These are phyloP conservation scores for Pyracantha coccinea DNA, from an alignment of 331 rosid species.

Conservation along the genomic window DNA sequence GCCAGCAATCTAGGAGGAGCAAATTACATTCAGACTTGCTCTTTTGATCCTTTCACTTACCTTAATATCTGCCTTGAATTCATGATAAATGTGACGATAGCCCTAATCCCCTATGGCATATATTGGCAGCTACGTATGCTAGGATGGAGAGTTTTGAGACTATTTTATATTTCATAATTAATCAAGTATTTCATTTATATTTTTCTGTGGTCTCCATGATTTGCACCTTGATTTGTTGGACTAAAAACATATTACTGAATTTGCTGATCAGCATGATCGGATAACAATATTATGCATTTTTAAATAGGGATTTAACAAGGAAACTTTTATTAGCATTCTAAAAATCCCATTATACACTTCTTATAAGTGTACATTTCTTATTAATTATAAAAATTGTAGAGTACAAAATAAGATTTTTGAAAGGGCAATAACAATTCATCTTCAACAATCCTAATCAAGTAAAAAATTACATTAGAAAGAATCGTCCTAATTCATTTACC, in stretches of 20 bases:
- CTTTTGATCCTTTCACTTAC: neutral
- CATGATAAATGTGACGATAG: neutral
- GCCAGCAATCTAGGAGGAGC: neutral
- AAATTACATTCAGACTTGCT: neutral
- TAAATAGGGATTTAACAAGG: no score
- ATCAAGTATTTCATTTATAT: neutral
- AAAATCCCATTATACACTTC: fast-evolving
- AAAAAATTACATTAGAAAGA: neutral
- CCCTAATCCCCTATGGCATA: neutral
- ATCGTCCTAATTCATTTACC: neutral
- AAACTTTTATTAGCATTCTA: fast-evolving
- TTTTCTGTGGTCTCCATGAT: no score
- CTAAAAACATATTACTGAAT: no score
- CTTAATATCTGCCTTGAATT: neutral
- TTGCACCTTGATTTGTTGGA: no score
- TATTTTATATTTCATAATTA: no score
- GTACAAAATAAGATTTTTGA: fast-evolving
- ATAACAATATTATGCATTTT: no score
- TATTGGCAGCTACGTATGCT: neutral
- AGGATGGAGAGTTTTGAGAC: neutral
- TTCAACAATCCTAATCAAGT: no score
- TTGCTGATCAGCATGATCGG: no score
- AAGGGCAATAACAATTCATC: fast-evolving
- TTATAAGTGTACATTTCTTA: no score
- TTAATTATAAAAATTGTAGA: fast-evolving